A percentile compares a stretch with the other conserved stretches of the same genome.
These are phyloP conservation scores for Ceratocystis destructans DNA, from an alignment of 2,329 filamentous ascomycete species.

Conservation along the genomic window DNA sequence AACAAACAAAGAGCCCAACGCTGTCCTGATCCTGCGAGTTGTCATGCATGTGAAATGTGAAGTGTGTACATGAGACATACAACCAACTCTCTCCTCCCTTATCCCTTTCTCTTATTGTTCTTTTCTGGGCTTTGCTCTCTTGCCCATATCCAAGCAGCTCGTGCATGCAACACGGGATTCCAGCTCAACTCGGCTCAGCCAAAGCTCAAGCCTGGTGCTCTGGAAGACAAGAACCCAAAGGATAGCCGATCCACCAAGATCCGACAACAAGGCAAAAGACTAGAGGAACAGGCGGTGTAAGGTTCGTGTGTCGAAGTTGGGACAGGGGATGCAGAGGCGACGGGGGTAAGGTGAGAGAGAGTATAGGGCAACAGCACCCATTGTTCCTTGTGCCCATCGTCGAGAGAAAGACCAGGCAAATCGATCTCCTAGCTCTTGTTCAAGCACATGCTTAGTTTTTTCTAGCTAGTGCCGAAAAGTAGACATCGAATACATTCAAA, in stretches of 20 bases:
- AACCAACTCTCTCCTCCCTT: too few species aligned
- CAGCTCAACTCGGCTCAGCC: background rate
- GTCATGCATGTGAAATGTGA: too few species aligned
- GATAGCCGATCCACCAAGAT: too few species aligned
- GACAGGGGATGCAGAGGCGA: background rate
- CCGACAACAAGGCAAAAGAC: background rate
- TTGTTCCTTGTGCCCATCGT: too few species aligned
- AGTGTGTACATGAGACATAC: too few species aligned
- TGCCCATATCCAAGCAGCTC: background rate
- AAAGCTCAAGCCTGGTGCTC: background rate
- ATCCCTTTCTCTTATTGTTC: too few species aligned
- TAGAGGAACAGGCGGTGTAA: background rate
- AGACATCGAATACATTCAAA: background rate
- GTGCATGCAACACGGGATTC: background rate
- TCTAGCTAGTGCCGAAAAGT: background rate
- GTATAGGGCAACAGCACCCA: background rate
- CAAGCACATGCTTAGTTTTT: background rate
- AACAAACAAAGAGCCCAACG: too few species aligned
- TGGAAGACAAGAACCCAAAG: background rate
- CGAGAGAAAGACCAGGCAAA: too few species aligned
- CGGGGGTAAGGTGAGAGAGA: background rate
- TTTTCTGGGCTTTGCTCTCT: too few species aligned
- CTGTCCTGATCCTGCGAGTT: too few species aligned
- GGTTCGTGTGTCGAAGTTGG: background rate
- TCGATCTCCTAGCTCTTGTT: too few species aligned